Base-by-base conservation (phyloP, 441 rosid species). In the Mallotus repandus region DNA sequence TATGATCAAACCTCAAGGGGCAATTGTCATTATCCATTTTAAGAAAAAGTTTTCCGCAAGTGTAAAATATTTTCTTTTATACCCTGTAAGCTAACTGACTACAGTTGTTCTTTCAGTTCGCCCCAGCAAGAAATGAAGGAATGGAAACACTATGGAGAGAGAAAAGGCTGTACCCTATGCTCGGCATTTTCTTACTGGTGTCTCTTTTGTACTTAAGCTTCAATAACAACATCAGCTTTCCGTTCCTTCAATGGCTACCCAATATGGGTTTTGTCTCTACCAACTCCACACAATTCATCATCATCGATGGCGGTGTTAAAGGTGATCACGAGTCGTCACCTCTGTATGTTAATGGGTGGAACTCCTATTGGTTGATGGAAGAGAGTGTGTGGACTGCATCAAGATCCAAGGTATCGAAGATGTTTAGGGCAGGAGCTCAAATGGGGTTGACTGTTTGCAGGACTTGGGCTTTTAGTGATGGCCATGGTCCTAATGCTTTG, bases 391-490 rank as follows among this genome's bases (percentile, higher is more conserved):
- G 83, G 81, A 66, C 66, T 11, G 9, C 68, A 11, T 79, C 80
- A 25, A 77, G 81, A 60, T 65, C 73, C 57, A 81, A 75, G 71
- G 86, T 81, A 4, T 73, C 83, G 15, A 61, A 72, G 80, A 79
- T 84, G 80, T 57, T 84, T 49, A 72, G 71, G 55, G 74, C 29
- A 52, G 86, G 86, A 21, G 69, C 80, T 43, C 67, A 81, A 57
- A 69, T 84, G 86, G 87, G 89, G 58, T 54, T 86, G 85, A 84
- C 79, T 32, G 85, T 86, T 48, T 86, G 89, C 72, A 68, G 86
- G 77, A 86, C 87, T 58, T 84, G 89, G 89, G 89, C 87, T 58
- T 84, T 86, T 73, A 84, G 81, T 60, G 86, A 86, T 68, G 86
- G 87, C 15, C 35, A 46, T n/a, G 83, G 78, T 8, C 73, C 79